Evolutionary conservation across 768 basidiomycete genomes (phyloP).

Genomic region (Cyathus striatus): DNA sequence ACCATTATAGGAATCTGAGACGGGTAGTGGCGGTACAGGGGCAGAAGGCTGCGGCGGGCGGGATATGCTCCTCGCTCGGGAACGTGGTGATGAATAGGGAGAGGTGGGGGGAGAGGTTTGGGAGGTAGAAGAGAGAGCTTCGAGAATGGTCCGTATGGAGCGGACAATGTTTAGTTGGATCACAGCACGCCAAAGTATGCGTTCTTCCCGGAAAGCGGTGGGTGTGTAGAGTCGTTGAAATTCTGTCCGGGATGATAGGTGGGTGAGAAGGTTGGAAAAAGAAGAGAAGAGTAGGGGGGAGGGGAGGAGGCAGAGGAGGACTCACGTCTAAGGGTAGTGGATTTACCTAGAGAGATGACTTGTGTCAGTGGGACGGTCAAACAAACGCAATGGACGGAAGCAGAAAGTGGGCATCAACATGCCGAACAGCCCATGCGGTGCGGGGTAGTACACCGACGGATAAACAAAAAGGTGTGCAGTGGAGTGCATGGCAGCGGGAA

Average conservation of each 20-base stretch:
- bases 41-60: slow-evolving; percentile 17
- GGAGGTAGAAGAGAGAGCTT: slow-evolving; percentile 33
- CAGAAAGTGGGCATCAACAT: too few relatives aligned
- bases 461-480: too few relatives aligned
- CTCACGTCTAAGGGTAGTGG: slow-evolving; percentile 4
- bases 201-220: slow-evolving; percentile 40
- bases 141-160: slow-evolving; percentile 70
- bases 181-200: slow-evolving; percentile 76
- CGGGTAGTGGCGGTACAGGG: slow-evolving; percentile 11
- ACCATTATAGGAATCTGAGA: background rate
- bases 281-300: too few relatives aligned
- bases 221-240: slow-evolving; percentile 3
- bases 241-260: too few relatives aligned
- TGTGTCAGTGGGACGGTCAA: too few relatives aligned
- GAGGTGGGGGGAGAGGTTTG: slow-evolving; percentile 27
- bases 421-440: too few relatives aligned
- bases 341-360: slow-evolving; percentile 1
- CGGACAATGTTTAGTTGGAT: slow-evolving; percentile 82
- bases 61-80: slow-evolving; percentile 29
- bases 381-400: background rate
- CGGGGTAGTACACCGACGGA: too few relatives aligned
- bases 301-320: too few relatives aligned
- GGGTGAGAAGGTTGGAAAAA: background rate
- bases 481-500: too few relatives aligned
- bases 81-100: slow-evolving; percentile 29